Evolutionary conservation across 495 filamentous ascomycete genomes (phyloP), one percentile per base, ranked within the genome.

Genomic region (Penicillium pulvis): DNA sequence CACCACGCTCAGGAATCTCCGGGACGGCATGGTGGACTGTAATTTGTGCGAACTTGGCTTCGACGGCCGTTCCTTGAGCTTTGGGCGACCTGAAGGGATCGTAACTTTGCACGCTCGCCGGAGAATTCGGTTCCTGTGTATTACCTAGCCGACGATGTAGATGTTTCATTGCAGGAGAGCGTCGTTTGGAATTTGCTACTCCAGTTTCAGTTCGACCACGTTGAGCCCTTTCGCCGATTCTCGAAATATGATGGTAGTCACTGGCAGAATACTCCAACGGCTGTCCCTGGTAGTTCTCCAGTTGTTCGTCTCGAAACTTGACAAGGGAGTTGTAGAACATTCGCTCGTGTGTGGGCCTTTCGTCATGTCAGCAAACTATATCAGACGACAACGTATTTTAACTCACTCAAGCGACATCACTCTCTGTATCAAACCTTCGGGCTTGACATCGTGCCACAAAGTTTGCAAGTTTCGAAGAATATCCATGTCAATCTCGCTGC

Each of bases 311-410:
- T 20, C 89, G 80, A 68, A 96, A 93, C 62, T 85, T 87, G 57
- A 87, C 73, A 23, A 98, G 83, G 0, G 93, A 82, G 67, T 83
- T 87, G 77, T 98, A 98, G 62, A 98, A 95, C 66, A 92, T 78
- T 61, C 95, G 93, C 65, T 97, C 91, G 35, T 96, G 89, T 57
- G 93, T 97, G 2, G 80, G 78, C 60, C 91, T 95, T 11, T 4
- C 11, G 8, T 31, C 28, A 14, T 11, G 48, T 65, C 57, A 69
- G 42, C 20, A 55, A 10, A 31, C 14, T 3, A 42, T 4, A 4
- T 30, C 5, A 16, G 1, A 4, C 17, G 49, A 49, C 33, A 54
- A 55, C 8, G n/a, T 11, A 6, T 7, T 2, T 1, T 17, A 35
- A 79, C 86, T 81, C 83, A 93, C 89, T 90, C 87, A 12, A 85